A percentile compares a stretch with the other conserved stretches of the same genome.
Evolutionary conservation across 2,329 filamentous ascomycete genomes (phyloP).

Genomic region (Fusarium cyanostomum): DNA sequence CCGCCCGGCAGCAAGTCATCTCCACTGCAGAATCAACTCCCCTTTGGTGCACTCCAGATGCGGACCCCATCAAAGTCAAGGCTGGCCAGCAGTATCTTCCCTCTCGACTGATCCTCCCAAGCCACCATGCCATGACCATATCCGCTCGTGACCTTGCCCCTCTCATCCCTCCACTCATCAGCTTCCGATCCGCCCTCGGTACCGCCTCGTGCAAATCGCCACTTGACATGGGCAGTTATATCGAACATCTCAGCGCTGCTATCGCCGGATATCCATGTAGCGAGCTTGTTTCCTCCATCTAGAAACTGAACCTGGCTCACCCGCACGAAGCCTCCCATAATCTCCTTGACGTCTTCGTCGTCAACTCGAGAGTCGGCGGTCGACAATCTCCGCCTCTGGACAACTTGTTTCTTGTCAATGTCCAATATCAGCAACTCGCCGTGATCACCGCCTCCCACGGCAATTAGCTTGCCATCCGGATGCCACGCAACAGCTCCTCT

Average conservation of each 20-base stretch:
- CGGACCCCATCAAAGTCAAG: conserved; percentile 26
- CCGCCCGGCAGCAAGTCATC: too few species aligned
- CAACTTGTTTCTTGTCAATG: neutral
- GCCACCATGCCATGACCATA: conserved; percentile 7
- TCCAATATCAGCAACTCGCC: conserved; percentile 19
- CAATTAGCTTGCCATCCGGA: conserved; percentile 9
- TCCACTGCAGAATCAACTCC: too few species aligned
- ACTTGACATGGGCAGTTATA: conserved; percentile 7
- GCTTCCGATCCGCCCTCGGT: conserved; percentile 8
- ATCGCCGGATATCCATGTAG: conserved; percentile 7
- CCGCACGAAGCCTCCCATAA: neutral
- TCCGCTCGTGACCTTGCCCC: conserved; percentile 17
- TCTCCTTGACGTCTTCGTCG: neutral
- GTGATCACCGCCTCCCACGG: conserved; percentile 5
- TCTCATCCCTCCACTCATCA: conserved; percentile 15
- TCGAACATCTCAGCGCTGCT: conserved; percentile 24
- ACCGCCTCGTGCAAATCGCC: conserved; percentile 23
- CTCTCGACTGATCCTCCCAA: conserved; percentile 9
- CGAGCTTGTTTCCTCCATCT: conserved; percentile 20
- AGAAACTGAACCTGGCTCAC: conserved; percentile 8
- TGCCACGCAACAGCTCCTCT: conserved; percentile 22
- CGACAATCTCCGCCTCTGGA: conserved; percentile 12
- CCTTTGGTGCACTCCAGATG: conserved; percentile 28
- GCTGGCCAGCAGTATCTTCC: neutral
- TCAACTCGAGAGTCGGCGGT: neutral